Conservation (phyloP, 192 early-diverging fungal species). For the Tieghemiomyces parasiticus region DNA sequence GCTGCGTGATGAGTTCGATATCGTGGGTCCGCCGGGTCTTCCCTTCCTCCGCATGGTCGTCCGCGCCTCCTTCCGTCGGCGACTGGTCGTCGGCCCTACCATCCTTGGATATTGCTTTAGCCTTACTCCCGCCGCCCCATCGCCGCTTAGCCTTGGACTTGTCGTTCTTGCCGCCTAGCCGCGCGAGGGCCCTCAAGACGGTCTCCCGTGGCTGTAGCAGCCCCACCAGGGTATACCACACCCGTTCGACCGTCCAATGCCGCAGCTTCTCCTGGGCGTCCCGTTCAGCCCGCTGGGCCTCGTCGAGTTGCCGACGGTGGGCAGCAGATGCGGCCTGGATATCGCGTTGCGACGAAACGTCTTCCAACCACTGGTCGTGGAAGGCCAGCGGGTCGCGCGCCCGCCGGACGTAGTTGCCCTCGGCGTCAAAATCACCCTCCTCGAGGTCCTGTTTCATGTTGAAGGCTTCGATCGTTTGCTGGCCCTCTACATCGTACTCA, state of each 20-base stretch:
- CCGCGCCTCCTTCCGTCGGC: conserved; percentile 10
- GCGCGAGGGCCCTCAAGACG: conserved; percentile 39
- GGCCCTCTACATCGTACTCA: conserved; percentile 38
- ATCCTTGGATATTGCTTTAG: no score
- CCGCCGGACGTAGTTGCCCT: conserved; percentile 57
- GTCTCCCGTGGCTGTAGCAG: conserved; percentile 40
- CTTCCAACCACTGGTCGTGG: conserved; percentile 55
- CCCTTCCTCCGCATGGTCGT: conserved; percentile 23
- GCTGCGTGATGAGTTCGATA: conserved; percentile 51
- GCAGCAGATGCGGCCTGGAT: conserved; percentile 38
- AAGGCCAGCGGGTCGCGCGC: conserved; percentile 51
- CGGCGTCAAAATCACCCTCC: conserved; percentile 45
- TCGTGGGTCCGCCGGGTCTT: conserved; percentile 22
- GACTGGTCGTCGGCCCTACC: conserved; percentile 13
- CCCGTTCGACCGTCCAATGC: conserved; percentile 37
- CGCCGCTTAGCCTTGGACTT: conserved; percentile 16
- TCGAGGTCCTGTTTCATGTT: conserved; percentile 64
- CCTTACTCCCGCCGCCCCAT: conserved; percentile 25
- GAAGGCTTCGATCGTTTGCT: conserved; percentile 52
- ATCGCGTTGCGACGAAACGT: conserved; percentile 36
- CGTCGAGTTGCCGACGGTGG: conserved; percentile 26
- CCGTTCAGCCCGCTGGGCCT: conserved; percentile 28
- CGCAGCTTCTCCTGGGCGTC: conserved; percentile 16
- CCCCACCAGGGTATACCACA: conserved; percentile 37
- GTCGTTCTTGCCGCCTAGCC: conserved; percentile 34